Evolutionary conservation across 257 asterid species (phyloP), one percentile per base, ranked within the genome.

Genomic region (Euphrasia confusa): DNA sequence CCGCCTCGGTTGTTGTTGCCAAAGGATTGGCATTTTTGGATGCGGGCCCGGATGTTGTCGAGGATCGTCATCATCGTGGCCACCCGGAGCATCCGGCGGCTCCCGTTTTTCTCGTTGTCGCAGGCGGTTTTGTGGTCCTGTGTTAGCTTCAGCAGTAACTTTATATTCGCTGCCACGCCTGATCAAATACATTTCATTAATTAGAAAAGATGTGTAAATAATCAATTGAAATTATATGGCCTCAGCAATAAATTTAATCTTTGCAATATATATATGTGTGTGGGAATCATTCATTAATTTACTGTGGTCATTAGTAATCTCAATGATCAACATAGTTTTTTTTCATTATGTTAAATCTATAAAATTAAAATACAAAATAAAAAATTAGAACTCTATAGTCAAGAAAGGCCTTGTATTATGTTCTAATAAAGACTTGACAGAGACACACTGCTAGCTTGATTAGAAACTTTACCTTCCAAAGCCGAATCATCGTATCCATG

Each of bases 1-100:
- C 63, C 14, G 26, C 8, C 69, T 57, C 62, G 9, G 27, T 66
- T 87, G 21, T 66, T 87, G 21, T 68, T 68, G 12, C 90, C 88
- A 57, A 80, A 85, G 1, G 89, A 76, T 79, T 87, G 96, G 42
- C 83, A 79, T 65, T 79, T 80, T 14, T 87, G 87, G 66, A 90
- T 83, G 32, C 94, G 64, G 5, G 72, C 78, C 60, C 87, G 67
- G 0, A 86, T 84, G 60, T 76, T 85, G 27, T 87, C 96, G 12
- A 90, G 79, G 64, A 87, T 90, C 6, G 96, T 79, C 86, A 90
- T 67, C 97, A 90, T 90, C 27, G 92, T 86, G 6, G 94, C 95
- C 58, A 87, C 96, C 78, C 97, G 78, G 39, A 90, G 71, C 87
- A 76, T 87, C 50, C 90, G 77, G 12, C 95, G 64, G 40, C 83